Conservation (phyloP, 1,284 basidiomycete genomes). For the Cutaneotrichosporon cavernicola region DNA sequence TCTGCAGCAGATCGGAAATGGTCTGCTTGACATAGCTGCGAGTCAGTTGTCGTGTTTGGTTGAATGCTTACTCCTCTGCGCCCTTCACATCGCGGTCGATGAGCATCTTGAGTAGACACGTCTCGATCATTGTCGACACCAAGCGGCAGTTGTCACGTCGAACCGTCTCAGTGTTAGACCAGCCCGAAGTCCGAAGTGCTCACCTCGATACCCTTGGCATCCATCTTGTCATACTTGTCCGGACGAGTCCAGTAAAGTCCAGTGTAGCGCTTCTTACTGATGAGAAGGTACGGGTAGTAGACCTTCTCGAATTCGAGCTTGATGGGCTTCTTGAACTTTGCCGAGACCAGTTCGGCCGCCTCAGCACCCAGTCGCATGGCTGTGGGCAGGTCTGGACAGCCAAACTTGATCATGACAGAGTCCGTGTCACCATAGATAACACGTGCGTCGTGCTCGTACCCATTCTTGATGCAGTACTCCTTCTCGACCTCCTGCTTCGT, state of each 20-base stretch:
- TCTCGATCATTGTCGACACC: slow-evolving; percentile 93
- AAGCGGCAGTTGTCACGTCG: slow-evolving; percentile 93
- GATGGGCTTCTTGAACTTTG: slow-evolving; percentile 88
- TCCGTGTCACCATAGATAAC: slow-evolving; percentile 97
- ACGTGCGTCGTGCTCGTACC: slow-evolving; percentile 77
- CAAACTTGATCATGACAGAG: slow-evolving; percentile 96
- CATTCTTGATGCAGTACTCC: slow-evolving; percentile 80
- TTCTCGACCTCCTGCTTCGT: slow-evolving; percentile 89
- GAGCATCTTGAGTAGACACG: slow-evolving; percentile 92
- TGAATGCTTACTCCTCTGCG: slow-evolving; percentile 71
- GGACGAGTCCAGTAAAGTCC: slow-evolving; percentile 91
- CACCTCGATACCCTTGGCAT: slow-evolving; percentile 96
- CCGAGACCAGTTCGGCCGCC: slow-evolving; percentile 88
- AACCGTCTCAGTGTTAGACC: slow-evolving; percentile 66
- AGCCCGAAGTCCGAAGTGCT: slow-evolving; percentile 29
- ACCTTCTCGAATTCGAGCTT: slow-evolving; percentile 98
- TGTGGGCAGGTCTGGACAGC: slow-evolving; percentile 73
- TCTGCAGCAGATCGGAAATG: slow-evolving; percentile 89
- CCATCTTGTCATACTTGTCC: slow-evolving; percentile 97
- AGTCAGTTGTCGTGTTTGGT: slow-evolving; percentile 3
- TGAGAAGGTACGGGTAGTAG: slow-evolving; percentile 93
- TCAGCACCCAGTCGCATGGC: slow-evolving; percentile 90
- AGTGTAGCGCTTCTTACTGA: slow-evolving; percentile 96
- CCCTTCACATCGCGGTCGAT: slow-evolving; percentile 89
- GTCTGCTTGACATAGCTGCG: slow-evolving; percentile 83